Evolutionary conservation across 495 filamentous ascomycete species (phyloP).

Genomic region (Neurospora sp.): DNA sequence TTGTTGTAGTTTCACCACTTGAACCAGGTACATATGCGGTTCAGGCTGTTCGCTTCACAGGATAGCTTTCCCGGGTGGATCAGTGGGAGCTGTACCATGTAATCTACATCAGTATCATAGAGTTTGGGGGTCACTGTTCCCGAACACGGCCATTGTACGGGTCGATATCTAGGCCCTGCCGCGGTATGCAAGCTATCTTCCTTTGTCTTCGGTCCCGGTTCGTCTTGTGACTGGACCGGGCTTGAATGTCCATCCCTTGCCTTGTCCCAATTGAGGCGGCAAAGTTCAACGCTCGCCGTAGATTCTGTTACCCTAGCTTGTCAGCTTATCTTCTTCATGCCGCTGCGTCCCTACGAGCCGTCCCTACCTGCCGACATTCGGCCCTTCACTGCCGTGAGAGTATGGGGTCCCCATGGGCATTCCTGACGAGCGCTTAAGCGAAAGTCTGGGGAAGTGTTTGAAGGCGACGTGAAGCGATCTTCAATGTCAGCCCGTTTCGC

Average conservation of each 20-base stretch:
- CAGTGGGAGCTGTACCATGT: not conserved
- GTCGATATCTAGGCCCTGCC: not conserved
- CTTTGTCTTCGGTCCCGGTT: not conserved
- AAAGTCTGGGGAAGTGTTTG: not conserved
- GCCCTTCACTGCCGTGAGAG: constrained; percentile 12
- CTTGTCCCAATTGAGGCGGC: not conserved
- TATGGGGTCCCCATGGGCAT: not conserved
- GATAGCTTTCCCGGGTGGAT: not conserved
- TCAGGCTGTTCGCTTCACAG: not conserved
- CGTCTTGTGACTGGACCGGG: not conserved
- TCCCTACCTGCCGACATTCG: constrained; percentile 11
- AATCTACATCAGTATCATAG: not conserved
- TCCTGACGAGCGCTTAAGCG: not conserved
- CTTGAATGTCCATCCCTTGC: not conserved
- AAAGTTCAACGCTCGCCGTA: not conserved
- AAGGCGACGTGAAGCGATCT: not conserved
- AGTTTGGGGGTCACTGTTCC: not conserved
- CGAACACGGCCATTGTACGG: not conserved
- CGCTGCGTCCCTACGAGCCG: not conserved
- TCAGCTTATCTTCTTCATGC: not conserved
- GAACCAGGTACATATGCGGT: not conserved
- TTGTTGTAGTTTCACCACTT: not conserved
- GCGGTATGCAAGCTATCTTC: not conserved
- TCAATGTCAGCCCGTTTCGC: not conserved
- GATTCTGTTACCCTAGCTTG: not conserved